Evolutionary conservation across 164 flowering plant genomes (phyloP).

Genomic region (Sextonia rubra): DNA sequence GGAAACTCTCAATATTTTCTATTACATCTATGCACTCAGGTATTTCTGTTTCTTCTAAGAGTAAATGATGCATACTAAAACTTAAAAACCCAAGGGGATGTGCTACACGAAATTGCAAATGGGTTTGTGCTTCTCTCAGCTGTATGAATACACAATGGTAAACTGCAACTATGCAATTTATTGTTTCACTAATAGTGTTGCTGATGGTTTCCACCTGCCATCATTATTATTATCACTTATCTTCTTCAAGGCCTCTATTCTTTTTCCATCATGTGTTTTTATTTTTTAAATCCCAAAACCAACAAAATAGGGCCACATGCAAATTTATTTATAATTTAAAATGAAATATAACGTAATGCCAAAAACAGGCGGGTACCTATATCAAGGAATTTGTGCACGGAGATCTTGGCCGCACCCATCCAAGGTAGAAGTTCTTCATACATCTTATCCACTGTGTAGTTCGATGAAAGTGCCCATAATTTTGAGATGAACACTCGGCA

Average conservation of each 20-base stretch:
- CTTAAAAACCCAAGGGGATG: too few species aligned
- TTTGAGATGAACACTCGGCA: not conserved
- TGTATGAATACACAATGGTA: too few species aligned
- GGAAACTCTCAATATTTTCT: slow-evolving; percentile 81
- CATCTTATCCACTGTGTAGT: not conserved
- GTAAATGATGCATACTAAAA: too few species aligned
- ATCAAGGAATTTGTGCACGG: slow-evolving; percentile 99
- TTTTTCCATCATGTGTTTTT: too few species aligned
- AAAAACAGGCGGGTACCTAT: slow-evolving; percentile 88
- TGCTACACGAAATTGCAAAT: too few species aligned
- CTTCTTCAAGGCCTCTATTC: too few species aligned
- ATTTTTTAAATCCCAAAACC: too few species aligned
- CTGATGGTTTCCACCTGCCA: too few species aligned
- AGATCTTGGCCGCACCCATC: slow-evolving; percentile 90
- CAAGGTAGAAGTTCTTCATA: slow-evolving; percentile 50
- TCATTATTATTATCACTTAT: too few species aligned
- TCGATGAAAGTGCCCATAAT: not conserved
- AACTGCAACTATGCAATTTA: too few species aligned
- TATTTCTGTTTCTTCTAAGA: slow-evolving; percentile 17
- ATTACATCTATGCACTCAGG: slow-evolving; percentile 94
- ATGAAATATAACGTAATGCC: not conserved
- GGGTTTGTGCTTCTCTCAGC: too few species aligned
- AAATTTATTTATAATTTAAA: not conserved
- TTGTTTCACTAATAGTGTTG: too few species aligned
- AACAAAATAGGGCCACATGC: not conserved